These are phyloP conservation scores for Voacanga thouarsii DNA, from an alignment of 257 asterid genomes.

Conservation along the genomic window DNA sequence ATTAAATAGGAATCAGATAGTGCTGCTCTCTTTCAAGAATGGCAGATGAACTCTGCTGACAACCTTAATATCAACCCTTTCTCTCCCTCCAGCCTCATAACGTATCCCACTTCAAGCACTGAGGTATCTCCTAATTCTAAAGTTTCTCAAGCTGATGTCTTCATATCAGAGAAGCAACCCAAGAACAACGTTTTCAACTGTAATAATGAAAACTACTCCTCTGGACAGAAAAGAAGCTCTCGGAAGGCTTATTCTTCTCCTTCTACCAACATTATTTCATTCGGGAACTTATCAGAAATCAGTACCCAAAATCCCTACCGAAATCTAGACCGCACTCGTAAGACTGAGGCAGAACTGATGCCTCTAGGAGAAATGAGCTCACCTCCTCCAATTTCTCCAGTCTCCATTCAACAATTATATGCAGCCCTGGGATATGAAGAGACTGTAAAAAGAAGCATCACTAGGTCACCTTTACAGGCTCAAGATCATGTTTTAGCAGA, in stretches of 20 bases:
- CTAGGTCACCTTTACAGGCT: conserved; percentile 19
- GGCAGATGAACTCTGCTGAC: background rate
- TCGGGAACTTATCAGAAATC: background rate
- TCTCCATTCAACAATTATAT: conserved; percentile 3
- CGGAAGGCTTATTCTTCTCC: background rate
- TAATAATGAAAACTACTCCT: no score
- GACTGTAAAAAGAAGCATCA: conserved; percentile 6
- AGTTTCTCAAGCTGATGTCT: background rate
- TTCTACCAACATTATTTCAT: conserved; percentile 1
- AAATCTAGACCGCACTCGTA: background rate
- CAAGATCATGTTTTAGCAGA: conserved; percentile 28
- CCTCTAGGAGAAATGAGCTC: conserved; percentile 8
- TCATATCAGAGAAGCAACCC: background rate
- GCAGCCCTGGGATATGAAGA: background rate
- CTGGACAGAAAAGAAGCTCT: background rate
- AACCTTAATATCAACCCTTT: background rate
- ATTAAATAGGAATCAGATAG: background rate
- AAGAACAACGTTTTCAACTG: background rate
- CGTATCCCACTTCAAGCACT: background rate
- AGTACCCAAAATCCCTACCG: no score
- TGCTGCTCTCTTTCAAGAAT: background rate
- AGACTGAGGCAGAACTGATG: conserved; percentile 4
- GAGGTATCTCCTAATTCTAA: no score
- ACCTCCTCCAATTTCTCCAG: background rate
- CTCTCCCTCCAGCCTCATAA: background rate